Evolutionary conservation across 345 rosid species (phyloP), one percentile per base, ranked within the genome.

Genomic region (Eucalyptus sp.): DNA sequence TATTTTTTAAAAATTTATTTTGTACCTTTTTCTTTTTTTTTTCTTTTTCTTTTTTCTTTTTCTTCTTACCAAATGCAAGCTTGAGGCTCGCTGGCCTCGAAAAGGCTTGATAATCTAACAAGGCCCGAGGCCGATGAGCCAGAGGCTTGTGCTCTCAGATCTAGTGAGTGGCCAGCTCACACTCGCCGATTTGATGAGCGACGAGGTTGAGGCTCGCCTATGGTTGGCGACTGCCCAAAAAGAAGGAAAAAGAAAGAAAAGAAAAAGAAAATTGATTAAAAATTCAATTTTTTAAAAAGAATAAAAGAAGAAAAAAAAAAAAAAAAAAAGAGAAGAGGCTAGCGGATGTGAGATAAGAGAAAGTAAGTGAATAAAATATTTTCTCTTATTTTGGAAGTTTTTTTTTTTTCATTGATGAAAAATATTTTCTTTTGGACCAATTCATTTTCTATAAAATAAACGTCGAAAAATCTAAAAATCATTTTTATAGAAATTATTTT

Each of bases 41-140:
- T 51, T 17, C 1, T 6, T 6, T 43, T 7, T 3, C 2, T 2
- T 50, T 50, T 50, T 13, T 13, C 6, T 4, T 50, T 50, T 50
- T 2, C 18, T 50, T 1, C 17, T 18, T 52, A 1, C 0, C 9
- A 52, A 3, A 52, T 52, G 58, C 4, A 18, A 52, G 10, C 24
- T 52, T 1, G 25, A 52, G 10, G 10, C 24, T 52, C 0, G 0
- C 0, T 18, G 0, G 24, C 10, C 2, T 7, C 0, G 4, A 52
- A 52, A 51, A 52, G 1, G 24, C 0, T 18, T 0, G 1, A 24
- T 52, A 52, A 20, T 52, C 0, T 20, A 0, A 51, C 0, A 0
- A 51, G 22, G 54, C 54, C 1, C 0, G 0, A 51, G 22, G 0
- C 3, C 0, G 1, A 0, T 51, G 56, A 18, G 1, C 56, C 1